Percentiles rank a stretch among this genome's conserved stretches.
Conservation (phyloP, 192 early-diverging fungal genomes). For the Chytriomyces sp. region DNA sequence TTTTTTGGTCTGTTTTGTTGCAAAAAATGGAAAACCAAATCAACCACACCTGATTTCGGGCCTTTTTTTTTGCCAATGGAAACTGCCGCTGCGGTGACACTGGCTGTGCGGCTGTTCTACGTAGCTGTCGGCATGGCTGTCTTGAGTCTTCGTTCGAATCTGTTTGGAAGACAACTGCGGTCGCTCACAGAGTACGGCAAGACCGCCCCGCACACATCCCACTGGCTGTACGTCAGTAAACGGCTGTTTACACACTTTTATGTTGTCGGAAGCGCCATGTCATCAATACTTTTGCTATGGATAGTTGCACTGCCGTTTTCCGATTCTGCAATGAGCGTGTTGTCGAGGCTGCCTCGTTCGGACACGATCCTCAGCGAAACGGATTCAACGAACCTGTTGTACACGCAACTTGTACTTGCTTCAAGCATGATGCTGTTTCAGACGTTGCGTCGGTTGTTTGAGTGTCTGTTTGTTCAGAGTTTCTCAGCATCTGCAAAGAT, state of each 20-base stretch:
- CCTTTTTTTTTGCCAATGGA: background rate
- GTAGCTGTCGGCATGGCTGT: background rate
- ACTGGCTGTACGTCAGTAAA: background rate
- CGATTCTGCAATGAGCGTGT: background rate
- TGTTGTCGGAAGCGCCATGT: background rate
- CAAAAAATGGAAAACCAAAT: conserved; percentile 19
- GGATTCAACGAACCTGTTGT: background rate
- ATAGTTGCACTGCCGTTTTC: background rate
- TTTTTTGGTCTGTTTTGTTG: conserved; percentile 1
- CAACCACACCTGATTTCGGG: background rate
- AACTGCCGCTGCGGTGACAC: background rate
- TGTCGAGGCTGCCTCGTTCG: background rate
- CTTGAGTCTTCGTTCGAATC: background rate
- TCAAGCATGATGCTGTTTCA: conserved; percentile 29
- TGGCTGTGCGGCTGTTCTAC: conserved; percentile 4
- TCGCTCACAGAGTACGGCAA: conserved; percentile 4
- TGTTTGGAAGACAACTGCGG: background rate
- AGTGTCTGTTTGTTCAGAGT: conserved; percentile 28
- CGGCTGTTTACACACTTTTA: conserved; percentile 11
- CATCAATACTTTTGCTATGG: background rate
- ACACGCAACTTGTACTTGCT: conserved; percentile 24
- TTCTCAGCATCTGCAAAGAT: conserved; percentile 30
- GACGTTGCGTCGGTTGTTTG: conserved; percentile 31
- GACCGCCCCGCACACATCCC: background rate
- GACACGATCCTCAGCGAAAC: background rate